A percentile compares a stretch with the other conserved stretches of the same genome.
Evolutionary conservation across 352 stramenopile species (phyloP).

Genomic region (Phytophthora citricola): DNA sequence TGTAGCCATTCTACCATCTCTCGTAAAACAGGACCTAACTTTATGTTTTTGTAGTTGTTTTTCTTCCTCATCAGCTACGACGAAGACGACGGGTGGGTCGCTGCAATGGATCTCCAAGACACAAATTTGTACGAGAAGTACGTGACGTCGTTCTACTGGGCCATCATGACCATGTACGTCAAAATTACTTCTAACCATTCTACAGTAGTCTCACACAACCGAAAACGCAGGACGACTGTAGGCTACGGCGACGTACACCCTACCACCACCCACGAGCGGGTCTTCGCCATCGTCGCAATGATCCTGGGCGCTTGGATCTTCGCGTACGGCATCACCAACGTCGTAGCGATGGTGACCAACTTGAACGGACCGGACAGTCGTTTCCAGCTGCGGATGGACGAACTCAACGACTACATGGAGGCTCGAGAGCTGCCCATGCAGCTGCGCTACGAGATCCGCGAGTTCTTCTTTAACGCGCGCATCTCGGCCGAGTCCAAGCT

Average conservation of each 20-base stretch:
- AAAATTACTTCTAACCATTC: background rate
- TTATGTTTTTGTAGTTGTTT: constrained; percentile 43
- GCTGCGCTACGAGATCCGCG: constrained; percentile 78
- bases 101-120: constrained; percentile 38
- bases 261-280: constrained; percentile 59
- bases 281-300: constrained; percentile 82
- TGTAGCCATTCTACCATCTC: too few species aligned
- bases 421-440: constrained; percentile 74
- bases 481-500: constrained; percentile 78
- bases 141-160: constrained; percentile 74
- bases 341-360: constrained; percentile 72
- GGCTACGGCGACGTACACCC: constrained; percentile 73
- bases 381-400: constrained; percentile 81
- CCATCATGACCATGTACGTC: constrained; percentile 79
- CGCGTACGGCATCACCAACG: constrained; percentile 83
- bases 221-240: constrained; percentile 64
- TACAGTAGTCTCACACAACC: background rate
- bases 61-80: constrained; percentile 70
- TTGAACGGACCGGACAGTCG: constrained; percentile 67
- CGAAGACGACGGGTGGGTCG: constrained; percentile 58
- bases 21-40: background rate
- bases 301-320: constrained; percentile 82
- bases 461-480: constrained; percentile 85
- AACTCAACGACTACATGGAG: constrained; percentile 86
- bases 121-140: constrained; percentile 62